phyloP scores from a whole-genome alignment of 139 green algal species.

The Chlamydomonas sp. region DNA sequence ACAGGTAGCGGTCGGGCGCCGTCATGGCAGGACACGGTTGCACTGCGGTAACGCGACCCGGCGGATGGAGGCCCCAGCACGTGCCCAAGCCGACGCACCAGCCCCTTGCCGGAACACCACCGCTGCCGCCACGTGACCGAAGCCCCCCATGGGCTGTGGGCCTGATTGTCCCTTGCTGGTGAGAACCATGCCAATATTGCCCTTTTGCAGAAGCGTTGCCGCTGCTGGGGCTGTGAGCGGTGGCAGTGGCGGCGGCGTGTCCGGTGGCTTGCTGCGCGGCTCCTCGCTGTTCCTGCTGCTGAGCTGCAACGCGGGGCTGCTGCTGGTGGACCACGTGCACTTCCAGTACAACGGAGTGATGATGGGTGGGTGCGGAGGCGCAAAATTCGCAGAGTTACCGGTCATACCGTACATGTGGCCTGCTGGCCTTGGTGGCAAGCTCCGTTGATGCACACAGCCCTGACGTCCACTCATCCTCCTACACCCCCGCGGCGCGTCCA shows the following conservation, averaged over 20 bases:
- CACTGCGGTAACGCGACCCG: too few relatives aligned
- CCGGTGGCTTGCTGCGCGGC: neutral
- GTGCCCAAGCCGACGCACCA: too few relatives aligned
- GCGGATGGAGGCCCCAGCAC: too few relatives aligned
- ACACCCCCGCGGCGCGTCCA: too few relatives aligned
- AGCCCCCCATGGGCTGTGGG: too few relatives aligned
- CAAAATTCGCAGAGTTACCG: neutral
- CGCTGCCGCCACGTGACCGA: too few relatives aligned
- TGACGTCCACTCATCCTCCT: neutral
- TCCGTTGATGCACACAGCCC: neutral
- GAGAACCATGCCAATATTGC: too few relatives aligned
- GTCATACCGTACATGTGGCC: neutral
- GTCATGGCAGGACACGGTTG: too few relatives aligned
- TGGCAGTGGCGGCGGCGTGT: neutral
- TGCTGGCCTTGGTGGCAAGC: neutral
- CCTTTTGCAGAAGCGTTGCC: neutral
- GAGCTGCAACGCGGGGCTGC: slow-evolving; percentile 74
- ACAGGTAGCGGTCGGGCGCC: too few relatives aligned
- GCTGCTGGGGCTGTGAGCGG: neutral
- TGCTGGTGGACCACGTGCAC: slow-evolving; percentile 98
- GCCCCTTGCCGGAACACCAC: too few relatives aligned
- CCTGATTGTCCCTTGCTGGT: too few relatives aligned
- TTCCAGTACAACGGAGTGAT: slow-evolving; percentile 99
- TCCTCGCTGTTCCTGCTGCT: slow-evolving; percentile 58
- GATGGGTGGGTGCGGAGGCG: slow-evolving; percentile 66